Conservation (phyloP, 2,329 filamentous ascomycete species). For the Colletotrichum liriopes region DNA sequence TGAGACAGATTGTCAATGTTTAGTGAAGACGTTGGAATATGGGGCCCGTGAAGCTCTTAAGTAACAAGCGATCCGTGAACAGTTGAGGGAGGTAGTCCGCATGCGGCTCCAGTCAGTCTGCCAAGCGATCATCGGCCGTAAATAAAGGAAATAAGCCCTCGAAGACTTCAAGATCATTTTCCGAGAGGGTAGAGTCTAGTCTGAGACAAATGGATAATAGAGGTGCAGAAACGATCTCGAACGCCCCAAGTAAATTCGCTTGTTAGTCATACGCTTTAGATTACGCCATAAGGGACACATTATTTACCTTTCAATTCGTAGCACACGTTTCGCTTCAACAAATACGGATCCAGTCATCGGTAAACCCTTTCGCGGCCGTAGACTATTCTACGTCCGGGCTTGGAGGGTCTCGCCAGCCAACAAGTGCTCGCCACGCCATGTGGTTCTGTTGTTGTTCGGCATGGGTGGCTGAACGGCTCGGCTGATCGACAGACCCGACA, state of each 20-base stretch:
- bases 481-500: constrained; percentile 28
- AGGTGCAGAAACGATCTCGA: not conserved
- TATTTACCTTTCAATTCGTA: not conserved
- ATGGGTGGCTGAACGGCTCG: constrained; percentile 7
- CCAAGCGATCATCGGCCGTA: constrained; percentile 22
- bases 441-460: constrained; percentile 5
- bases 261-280: not conserved
- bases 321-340: not conserved
- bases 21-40: constrained; percentile 10
- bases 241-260: not conserved
- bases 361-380: constrained; percentile 20
- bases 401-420: not conserved
- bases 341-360: not conserved
- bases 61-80: not conserved
- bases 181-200: not conserved
- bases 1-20: not conserved
- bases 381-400: constrained; percentile 11
- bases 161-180: not conserved
- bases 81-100: not conserved
- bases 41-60: not conserved
- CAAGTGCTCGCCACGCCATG: constrained; percentile 14
- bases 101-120: not conserved
- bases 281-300: no score
- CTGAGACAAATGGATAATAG: not conserved
- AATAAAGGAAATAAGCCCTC: not conserved